These are phyloP conservation scores for Aspergillus tamarii DNA, from an alignment of 2,329 filamentous ascomycete genomes.

Conservation along the genomic window DNA sequence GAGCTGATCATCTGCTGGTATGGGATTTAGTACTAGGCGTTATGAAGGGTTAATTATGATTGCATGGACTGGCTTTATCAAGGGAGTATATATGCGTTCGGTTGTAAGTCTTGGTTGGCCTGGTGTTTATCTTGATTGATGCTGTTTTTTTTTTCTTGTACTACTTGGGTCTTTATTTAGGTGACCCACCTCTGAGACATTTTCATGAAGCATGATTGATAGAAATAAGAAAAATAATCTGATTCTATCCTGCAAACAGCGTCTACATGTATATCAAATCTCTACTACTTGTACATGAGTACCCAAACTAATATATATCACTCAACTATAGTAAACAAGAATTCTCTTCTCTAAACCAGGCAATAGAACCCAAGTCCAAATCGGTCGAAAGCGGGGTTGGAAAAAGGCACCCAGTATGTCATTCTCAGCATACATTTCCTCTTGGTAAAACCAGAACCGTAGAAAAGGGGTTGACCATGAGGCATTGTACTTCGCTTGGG, in stretches of 20 bases:
- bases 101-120: not conserved
- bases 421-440: no score
- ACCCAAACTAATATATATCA: no score
- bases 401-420: no score
- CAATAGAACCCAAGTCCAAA: no score
- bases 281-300: no score
- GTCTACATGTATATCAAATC: not conserved
- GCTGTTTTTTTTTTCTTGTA: not conserved
- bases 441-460: no score
- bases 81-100: slow-evolving; percentile 3
- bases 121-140: not conserved
- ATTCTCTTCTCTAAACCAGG: no score
- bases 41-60: slow-evolving; percentile 4
- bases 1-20: slow-evolving; percentile 27
- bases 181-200: not conserved
- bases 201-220: not conserved
- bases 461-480: no score
- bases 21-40: not conserved
- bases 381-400: no score
- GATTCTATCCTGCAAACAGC: not conserved
- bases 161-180: not conserved
- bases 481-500: no score
- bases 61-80: not conserved
- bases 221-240: not conserved
- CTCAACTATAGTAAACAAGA: no score